Evolutionary conservation across 2,329 filamentous ascomycete genomes (phyloP), one percentile per base, ranked within the genome.

Genomic region (Aureobasidium leucospermi): DNA sequence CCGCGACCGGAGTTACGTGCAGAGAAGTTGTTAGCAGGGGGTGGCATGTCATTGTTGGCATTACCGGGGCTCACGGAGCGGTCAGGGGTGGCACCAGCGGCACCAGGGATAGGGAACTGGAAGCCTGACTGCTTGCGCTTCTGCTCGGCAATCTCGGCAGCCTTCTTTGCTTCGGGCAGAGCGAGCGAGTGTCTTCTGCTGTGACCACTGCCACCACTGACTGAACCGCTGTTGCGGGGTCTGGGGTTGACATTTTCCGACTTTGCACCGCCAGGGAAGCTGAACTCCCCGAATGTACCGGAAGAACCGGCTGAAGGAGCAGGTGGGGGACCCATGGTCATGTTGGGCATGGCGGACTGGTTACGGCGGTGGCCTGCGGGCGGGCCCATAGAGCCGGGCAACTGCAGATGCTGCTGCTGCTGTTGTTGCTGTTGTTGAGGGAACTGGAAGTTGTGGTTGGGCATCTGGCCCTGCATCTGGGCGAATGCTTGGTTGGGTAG

Each of bases 81-180:
- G 63, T 84, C 81, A 16, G 75, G 72, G 47, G 76, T 68, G 43
- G 68, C 72, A 58, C 82, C 83, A 57, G 82, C 79, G 63, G 86
- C 81, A 49, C 83, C 83, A 52, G 91, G 89, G 57, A 87, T 85
- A 15, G 94, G 93, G 72, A 99, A 99, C 72, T 96, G 92, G 76
- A 97, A 99, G 60, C 86, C 91, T 64, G 89, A 91, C 63, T 92
- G 91, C 59, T 93, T 96, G 74, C 92, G 84, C 78, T 96, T 96
- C 79, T 96, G 93, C 76, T 99, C 94, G 51, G 94, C 94, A 64
- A 96, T 77, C 74, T 99, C 94, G 60, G 94, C 94, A 49, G 94
- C 94, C 78, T 96, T 97, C 78, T 96, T 97, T 52, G 94, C 94
- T 75, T 99, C 94, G 39, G 92, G 90, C 64, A 99, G 79, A 64